Percentiles rank a stretch among this genome's conserved stretches.
phyloP scores from a whole-genome alignment of 495 filamentous ascomycete genomes.

The Hamigera avellanea region DNA sequence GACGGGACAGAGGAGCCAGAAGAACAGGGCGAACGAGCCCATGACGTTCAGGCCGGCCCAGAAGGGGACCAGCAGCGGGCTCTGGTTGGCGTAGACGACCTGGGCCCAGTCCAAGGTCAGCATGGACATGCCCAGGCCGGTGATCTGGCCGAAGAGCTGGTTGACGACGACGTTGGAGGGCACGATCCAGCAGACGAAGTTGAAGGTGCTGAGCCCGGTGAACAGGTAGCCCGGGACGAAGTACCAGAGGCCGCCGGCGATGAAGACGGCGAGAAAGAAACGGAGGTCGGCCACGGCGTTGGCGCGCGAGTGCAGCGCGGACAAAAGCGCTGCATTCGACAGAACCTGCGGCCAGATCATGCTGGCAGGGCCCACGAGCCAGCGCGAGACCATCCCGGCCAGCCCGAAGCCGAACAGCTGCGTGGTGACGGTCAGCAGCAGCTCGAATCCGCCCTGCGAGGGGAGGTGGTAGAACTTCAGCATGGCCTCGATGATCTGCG shows the following conservation, averaged over 20 bases:
- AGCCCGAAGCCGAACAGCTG: constrained; percentile 66
- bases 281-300: constrained; percentile 72
- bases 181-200: constrained; percentile 81
- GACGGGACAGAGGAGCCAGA: constrained; percentile 80
- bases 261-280: constrained; percentile 68
- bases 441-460: constrained; percentile 54
- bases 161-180: constrained; percentile 60
- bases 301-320: constrained; percentile 71
- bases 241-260: constrained; percentile 59
- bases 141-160: constrained; percentile 54
- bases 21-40: constrained; percentile 70
- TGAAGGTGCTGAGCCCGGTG: constrained; percentile 83
- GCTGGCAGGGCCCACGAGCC: constrained; percentile 59
- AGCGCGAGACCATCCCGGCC: constrained; percentile 48
- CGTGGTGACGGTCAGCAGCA: constrained; percentile 58
- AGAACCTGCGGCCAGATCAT: constrained; percentile 92
- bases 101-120: constrained; percentile 93
- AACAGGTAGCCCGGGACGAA: constrained; percentile 78
- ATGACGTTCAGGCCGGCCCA: constrained; percentile 90
- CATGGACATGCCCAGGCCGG: constrained; percentile 67
- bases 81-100: constrained; percentile 75
- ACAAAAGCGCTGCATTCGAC: constrained; percentile 79
- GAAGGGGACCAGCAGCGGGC: constrained; percentile 75
- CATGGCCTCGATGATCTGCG: constrained; percentile 57
- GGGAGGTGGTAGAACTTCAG: constrained; percentile 57